Percentiles rank a stretch among this genome's conserved stretches.
Conservation (phyloP, 495 filamentous ascomycete species). For the Neurospora discreta region DNA sequence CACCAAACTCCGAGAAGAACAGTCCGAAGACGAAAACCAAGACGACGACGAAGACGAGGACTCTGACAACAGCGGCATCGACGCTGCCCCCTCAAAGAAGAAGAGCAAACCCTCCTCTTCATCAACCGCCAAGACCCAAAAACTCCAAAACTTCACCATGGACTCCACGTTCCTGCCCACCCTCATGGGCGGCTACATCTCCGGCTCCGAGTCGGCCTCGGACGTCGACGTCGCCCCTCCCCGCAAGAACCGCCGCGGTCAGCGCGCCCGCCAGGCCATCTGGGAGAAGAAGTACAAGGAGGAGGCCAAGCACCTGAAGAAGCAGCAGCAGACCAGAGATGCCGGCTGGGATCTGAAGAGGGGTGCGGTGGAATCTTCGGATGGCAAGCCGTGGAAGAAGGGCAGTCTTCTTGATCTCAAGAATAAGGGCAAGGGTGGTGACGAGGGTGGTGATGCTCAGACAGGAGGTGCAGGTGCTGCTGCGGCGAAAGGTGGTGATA, state of each 20-base stretch:
- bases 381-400: constrained; percentile 35
- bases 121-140: constrained; percentile 15
- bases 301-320: constrained; percentile 23
- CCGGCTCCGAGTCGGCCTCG: constrained; percentile 61
- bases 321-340: constrained; percentile 20
- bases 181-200: constrained; percentile 84
- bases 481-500: constrained; percentile 5
- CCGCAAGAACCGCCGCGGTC: constrained; percentile 78
- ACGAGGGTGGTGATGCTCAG: constrained; percentile 1
- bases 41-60: background rate
- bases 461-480: constrained; percentile 1
- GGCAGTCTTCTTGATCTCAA: constrained; percentile 18
- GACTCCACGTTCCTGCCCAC: constrained; percentile 75
- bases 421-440: background rate
- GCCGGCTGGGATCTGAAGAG: constrained; percentile 43
- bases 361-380: constrained; percentile 29
- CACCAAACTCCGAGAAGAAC: constrained; percentile 4
- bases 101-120: constrained; percentile 8
- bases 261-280: constrained; percentile 71
- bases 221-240: constrained; percentile 39
- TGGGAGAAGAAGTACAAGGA: constrained; percentile 82
- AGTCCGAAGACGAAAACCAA: background rate
- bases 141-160: constrained; percentile 15
- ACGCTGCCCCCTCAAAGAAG: constrained; percentile 5
- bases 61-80: constrained; percentile 9